These are phyloP conservation scores for Quercus robur DNA, from an alignment of 306 rosid genomes.

Conservation along the genomic window DNA sequence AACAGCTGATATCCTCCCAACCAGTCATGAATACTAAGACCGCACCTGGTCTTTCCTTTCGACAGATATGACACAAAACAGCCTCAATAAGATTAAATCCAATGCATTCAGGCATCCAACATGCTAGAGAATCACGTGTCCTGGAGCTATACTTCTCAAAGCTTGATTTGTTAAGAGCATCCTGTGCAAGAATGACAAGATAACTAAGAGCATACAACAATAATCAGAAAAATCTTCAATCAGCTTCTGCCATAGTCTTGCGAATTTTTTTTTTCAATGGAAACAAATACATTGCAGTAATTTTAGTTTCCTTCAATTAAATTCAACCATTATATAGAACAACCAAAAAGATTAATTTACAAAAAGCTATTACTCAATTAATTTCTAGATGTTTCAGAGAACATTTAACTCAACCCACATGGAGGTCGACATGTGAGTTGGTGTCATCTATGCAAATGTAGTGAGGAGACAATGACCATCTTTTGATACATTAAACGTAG, in stretches of 20 bases:
- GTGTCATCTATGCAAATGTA: too few species aligned
- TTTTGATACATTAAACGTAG: too few species aligned
- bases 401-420: neutral
- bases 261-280: neutral
- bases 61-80: conserved; percentile 91
- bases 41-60: conserved; percentile 93
- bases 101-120: conserved; percentile 85
- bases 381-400: neutral
- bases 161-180: conserved; percentile 77
- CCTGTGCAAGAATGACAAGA: conserved; percentile 49
- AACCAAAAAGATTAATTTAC: neutral
- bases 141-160: conserved; percentile 78
- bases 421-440: neutral
- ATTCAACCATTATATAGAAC: neutral
- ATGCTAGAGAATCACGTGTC: conserved; percentile 80
- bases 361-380: neutral
- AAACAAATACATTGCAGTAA: neutral
- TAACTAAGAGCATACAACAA: conserved; percentile 7
- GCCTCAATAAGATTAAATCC: conserved; percentile 98
- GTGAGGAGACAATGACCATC: too few species aligned
- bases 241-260: neutral
- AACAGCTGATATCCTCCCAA: conserved; percentile 95
- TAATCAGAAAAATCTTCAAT: conserved; percentile 9
- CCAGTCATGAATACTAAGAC: conserved; percentile 96
- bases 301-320: neutral